Percentiles rank a stretch among this genome's conserved stretches.
These are phyloP conservation scores for Chalciporus sphaerocephalus DNA, from an alignment of 768 basidiomycete genomes.

Conservation along the genomic window DNA sequence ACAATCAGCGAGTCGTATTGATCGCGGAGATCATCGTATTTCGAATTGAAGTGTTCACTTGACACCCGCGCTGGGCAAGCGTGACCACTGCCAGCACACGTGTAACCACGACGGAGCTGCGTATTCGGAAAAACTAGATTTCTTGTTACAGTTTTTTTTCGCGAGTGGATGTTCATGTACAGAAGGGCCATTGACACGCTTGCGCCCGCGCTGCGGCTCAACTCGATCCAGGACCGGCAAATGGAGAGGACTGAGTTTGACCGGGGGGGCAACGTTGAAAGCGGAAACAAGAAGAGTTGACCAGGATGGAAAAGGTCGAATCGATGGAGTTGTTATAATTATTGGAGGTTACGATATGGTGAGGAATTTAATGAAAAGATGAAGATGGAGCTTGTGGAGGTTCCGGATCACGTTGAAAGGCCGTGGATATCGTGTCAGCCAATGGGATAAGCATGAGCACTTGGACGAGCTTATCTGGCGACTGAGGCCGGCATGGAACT, in stretches of 20 bases:
- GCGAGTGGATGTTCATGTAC: not conserved
- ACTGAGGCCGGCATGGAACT: too few relatives aligned
- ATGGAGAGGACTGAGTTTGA: not conserved
- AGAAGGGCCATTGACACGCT: not conserved
- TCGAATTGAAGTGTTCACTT: too few relatives aligned
- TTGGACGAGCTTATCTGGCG: too few relatives aligned
- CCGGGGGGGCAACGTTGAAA: not conserved
- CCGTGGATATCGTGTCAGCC: not conserved
- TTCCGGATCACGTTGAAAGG: not conserved
- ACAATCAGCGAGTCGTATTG: too few relatives aligned
- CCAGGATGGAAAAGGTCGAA: not conserved
- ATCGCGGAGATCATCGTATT: too few relatives aligned
- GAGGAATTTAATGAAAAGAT: not conserved
- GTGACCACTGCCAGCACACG: too few relatives aligned
- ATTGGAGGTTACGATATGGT: too few relatives aligned
- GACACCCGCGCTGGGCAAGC: too few relatives aligned
- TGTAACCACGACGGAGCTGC: too few relatives aligned
- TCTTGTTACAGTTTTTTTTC: not conserved
- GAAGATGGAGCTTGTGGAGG: not conserved
- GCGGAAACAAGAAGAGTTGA: not conserved
- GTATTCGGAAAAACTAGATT: too few relatives aligned
- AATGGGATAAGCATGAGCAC: too few relatives aligned
- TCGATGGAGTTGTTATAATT: not conserved
- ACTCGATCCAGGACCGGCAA: not conserved
- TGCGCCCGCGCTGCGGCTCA: not conserved